phyloP scores from a whole-genome alignment of 192 early-diverging fungal genomes.

The Umbelopsis isabellina region DNA sequence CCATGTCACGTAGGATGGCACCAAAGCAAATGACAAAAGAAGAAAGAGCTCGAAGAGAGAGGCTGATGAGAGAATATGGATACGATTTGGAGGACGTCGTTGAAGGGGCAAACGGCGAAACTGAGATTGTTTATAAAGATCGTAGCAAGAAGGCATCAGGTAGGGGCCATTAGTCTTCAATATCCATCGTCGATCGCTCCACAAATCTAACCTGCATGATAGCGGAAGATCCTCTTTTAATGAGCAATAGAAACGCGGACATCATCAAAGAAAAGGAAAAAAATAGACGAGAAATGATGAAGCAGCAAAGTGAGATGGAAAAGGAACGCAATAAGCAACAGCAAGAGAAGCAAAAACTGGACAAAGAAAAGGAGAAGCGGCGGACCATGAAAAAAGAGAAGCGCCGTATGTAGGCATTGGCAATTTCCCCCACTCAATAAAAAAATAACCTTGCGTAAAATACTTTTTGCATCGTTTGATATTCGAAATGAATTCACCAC shows the following conservation, averaged over 20 bases:
- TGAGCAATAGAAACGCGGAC: conserved; percentile 62
- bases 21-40: conserved; percentile 55
- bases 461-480: neutral
- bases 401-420: conserved; percentile 45
- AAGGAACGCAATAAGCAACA: conserved; percentile 57
- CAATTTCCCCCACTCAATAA: neutral
- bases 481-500: conserved; percentile 17
- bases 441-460: neutral
- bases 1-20: conserved; percentile 21
- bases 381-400: conserved; percentile 58
- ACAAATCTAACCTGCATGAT: neutral
- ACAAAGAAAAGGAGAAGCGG: conserved; percentile 51
- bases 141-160: conserved; percentile 25
- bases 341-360: conserved; percentile 55
- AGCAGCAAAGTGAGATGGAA: conserved; percentile 50
- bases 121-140: conserved; percentile 65
- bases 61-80: conserved; percentile 59
- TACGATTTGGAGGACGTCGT: conserved; percentile 64
- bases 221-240: conserved; percentile 37
- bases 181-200: neutral
- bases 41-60: conserved; percentile 52
- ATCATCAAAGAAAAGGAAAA: conserved; percentile 63
- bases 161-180: neutral
- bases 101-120: conserved; percentile 62
- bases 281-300: conserved; percentile 49